Evolutionary conservation across 768 basidiomycete genomes (phyloP), one percentile per base, ranked within the genome.

Genomic region (Suillus ampliporus): DNA sequence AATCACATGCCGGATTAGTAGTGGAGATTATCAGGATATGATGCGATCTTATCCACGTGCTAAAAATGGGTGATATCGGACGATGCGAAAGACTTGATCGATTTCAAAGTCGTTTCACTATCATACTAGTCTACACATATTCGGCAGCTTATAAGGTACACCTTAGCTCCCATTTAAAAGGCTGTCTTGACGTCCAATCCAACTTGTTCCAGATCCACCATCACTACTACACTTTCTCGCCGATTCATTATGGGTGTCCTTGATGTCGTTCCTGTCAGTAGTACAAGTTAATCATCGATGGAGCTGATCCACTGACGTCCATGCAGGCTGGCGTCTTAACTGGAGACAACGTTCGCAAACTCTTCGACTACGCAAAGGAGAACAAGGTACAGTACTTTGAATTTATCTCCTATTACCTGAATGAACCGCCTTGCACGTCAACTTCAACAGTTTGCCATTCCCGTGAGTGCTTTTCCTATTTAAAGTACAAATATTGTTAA

Each of bases 331-430:
- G 97, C 67, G 97, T 99, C 65, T 79, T 99, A 75, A 96, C 95
- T 64, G 97, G 97, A 77, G 92, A 96, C 69, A 87, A 99, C 76
- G 92, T 94, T 70, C 89, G 94, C 79, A 96, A 95, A 78, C 79
- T 99, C 74, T 97, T 99, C 76, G 89, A 97, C 69, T 97, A 97
- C 76, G 97, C 96, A 50, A 91, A 90, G 71, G 86, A 89, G 70
- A 74, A 98, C 77, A 82, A 95, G 83, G 97, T 94, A 65, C 84
- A 69, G n/a, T 14, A 38, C 62, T 67, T 60, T 44, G 19, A 44
- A 54, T 15, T 60, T 31, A 19, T 46, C 26, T 43, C 26, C 9
- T 23, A n/a, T 53, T 14, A 48, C 17, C 26, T 21, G 46, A 40
- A 52, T 72, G 35, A 67, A 47, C 48, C 62, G 62, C 65, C 71